These are phyloP conservation scores for Pyrus hybrid DNA, from an alignment of 331 rosid genomes.

Conservation along the genomic window DNA sequence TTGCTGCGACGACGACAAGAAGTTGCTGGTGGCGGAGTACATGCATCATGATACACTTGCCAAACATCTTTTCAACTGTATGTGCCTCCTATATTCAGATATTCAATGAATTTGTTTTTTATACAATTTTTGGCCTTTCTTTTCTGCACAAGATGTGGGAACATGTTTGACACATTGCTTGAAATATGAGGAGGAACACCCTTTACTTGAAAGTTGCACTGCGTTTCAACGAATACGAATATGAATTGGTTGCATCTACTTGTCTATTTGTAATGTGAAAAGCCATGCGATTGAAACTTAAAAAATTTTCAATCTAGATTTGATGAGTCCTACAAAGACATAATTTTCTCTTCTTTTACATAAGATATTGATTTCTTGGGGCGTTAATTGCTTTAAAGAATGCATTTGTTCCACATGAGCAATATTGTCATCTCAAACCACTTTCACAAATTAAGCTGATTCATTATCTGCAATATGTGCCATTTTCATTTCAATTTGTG, in stretches of 20 bases:
- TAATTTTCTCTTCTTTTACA: not conserved
- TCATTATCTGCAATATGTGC: not conserved
- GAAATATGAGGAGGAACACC: not conserved
- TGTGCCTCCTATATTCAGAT: not conserved
- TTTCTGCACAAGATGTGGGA: not conserved
- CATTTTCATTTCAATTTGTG: not conserved
- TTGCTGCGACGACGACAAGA: constrained; percentile 75
- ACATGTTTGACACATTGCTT: not conserved
- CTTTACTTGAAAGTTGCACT: not conserved
- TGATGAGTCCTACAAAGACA: not conserved
- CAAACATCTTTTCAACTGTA: constrained; percentile 78
- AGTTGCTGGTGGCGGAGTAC: constrained; percentile 68
- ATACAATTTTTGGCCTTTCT: not conserved
- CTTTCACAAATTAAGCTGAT: not conserved
- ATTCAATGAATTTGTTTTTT: not conserved
- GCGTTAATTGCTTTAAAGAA: not conserved
- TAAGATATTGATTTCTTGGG: not conserved
- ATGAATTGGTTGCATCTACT: not conserved
- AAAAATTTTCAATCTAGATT: not conserved
- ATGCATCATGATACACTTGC: constrained; percentile 78
- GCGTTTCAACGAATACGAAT: not conserved
- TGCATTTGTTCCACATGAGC: not conserved
- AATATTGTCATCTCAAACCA: not conserved
- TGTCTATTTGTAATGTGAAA: not conserved
- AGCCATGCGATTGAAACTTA: not conserved